phyloP scores from a whole-genome alignment of 129 eudicot genomes.

The Centella asiatica region DNA sequence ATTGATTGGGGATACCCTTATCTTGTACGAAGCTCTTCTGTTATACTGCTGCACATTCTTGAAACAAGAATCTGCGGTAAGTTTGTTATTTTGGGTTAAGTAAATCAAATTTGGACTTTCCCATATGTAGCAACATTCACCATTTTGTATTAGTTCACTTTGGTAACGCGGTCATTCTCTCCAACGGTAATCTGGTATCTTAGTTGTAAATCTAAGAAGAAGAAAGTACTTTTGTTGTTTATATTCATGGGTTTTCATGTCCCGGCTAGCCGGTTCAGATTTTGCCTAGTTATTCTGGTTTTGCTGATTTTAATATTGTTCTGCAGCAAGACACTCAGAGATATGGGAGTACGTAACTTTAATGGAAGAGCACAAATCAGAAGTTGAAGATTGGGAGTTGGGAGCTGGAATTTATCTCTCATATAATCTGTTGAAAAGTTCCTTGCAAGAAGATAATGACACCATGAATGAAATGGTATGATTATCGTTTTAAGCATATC shows the following conservation, averaged over 20 bases:
- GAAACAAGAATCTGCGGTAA: too few species aligned
- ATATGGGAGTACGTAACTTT: slow-evolving; percentile 69
- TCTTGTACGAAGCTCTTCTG: too few species aligned
- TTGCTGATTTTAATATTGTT: background rate
- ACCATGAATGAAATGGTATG: slow-evolving; percentile 71
- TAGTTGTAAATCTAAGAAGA: too few species aligned
- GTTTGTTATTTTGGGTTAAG: too few species aligned
- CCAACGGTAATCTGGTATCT: too few species aligned
- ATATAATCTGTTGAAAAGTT: slow-evolving; percentile 55
- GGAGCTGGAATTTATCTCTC: slow-evolving; percentile 94
- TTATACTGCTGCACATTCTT: too few species aligned
- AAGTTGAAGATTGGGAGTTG: slow-evolving; percentile 94
- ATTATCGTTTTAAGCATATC: background rate
- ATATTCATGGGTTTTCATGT: background rate
- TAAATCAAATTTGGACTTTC: too few species aligned
- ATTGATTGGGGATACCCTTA: too few species aligned
- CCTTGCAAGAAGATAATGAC: slow-evolving; percentile 56
- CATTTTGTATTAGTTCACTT: too few species aligned
- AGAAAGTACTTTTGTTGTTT: too few species aligned
- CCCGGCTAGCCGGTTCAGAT: background rate
- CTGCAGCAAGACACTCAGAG: slow-evolving; percentile 69
- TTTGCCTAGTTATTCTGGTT: background rate
- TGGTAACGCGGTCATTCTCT: too few species aligned
- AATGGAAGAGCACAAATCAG: slow-evolving; percentile 93
- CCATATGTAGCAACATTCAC: too few species aligned